Base-by-base conservation (phyloP, 441 rosid species). In the Pelargonium cotyledonis region DNA sequence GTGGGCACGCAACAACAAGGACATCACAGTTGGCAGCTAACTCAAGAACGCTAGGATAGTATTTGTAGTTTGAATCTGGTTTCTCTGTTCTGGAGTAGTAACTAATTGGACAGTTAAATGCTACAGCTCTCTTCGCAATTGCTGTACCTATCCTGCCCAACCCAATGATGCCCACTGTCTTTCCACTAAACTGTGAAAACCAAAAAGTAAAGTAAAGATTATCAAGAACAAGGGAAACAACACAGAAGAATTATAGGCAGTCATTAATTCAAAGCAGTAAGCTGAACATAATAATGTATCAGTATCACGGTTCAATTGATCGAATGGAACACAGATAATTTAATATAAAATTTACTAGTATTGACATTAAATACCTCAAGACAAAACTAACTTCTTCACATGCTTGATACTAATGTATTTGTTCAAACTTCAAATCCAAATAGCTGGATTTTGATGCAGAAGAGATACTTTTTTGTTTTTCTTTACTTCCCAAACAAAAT, bases 101-200 rank as follows among this genome's bases (percentile, higher is more conserved):
- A 76, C 86, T 78, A 14, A 89, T 85, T 0, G 77, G 81, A 75
- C 90, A 85, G 76, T 78, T 70, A 70, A 89, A 89, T 47, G 89
- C 90, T 77, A 83, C 90, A 1, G 90, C 90, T 79, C 90, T 79
- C 79, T 83, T 83, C 8, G 90, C 92, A 62, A 87, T 19, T 67
- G 88, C 92, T 68, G 74, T 70, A 68, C 92, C 95, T 4, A 89
- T 89, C 80, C 92, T 81, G 51, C 95, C 90, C 82, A 89, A 66
- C 15, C 89, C 95, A 55, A 87, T 76, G 67, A 89, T 89, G n/a
- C 90, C 90, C 53, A 87, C 83, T 0, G 85, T 67, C 76, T 87
- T 89, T 69, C 90, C 90, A 8, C 81, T 76, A 76, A 87, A 85
- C 92, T 86, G 82, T 55, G 68, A 67, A 74, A 53, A 40, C 31